Base-by-base conservation (phyloP, 129 eudicot species). In the Flaveria bidentis region DNA sequence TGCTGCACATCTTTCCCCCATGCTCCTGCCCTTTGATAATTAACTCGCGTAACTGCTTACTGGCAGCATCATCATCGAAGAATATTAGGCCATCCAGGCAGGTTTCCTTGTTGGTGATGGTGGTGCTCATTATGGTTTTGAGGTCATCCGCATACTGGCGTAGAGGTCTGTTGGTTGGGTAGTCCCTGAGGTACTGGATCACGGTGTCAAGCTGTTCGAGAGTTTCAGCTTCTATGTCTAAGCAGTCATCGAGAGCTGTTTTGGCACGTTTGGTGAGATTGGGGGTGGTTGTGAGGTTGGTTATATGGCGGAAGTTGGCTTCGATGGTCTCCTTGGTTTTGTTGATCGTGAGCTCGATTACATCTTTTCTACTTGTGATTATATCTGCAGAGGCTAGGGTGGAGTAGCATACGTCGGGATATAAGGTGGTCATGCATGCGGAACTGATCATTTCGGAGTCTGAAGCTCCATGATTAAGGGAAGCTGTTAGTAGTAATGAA, bases 181-280 rank as follows among this genome's bases (percentile, higher is more conserved):
- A 86, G 25, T 30, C 76, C 17, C 42, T 64, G 26, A 93, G 84
- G 63, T 84, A 84, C 8, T 53, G 44, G 7, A 84, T 72, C 30
- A 87, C 77, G 12, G 63, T 15, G 66, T 76, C 77, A 15, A 93
- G 86, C 75, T 83, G 90, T 13, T 88, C 90, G 2, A 93, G 76
- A 13, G 92, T 90, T 16, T 77, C 89, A 30, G 78, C 88, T 0
- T 84, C 83, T 30, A 83, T 76, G 68, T 86, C 88, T 10, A 86
- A 77, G 74, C 98, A 93, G 66, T 93, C 98, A 39, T 84, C 57
- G 46, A 90, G 83, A 6, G 98, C 95, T 12, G 28, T 70, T 75
- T 75, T 88, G 80, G 82, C 87, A 0, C 88, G 92, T 51, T 65
- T 51, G 11, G 93, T 81, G 30, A 86, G 79, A 9, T 68, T 73